Percentiles rank a stretch among this genome's conserved stretches.
Evolutionary conservation across 2,329 filamentous ascomycete species (phyloP).

Genomic region (Mollisia scopiformis): DNA sequence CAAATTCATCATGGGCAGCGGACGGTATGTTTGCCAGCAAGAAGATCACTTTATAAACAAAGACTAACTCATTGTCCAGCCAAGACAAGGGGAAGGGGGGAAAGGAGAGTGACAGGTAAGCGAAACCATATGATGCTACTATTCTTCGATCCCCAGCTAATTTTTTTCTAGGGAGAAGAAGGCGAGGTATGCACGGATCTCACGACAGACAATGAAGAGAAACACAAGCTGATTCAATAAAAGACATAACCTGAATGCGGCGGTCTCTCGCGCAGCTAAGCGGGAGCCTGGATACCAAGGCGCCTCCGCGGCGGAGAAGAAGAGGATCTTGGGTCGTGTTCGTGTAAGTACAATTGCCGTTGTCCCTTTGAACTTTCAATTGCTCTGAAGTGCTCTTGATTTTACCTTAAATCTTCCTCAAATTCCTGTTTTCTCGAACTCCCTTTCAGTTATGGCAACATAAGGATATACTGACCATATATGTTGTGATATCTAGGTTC

Average conservation of each 20-base stretch:
- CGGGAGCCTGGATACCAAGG: not conserved
- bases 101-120: not conserved
- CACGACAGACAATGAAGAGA: not conserved
- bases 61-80: not conserved
- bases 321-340: not conserved
- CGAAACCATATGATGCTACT: not conserved
- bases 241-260: not conserved
- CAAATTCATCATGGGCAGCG: not conserved
- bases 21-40: not conserved
- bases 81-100: not conserved
- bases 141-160: not conserved
- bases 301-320: not conserved
- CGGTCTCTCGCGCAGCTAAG: not conserved
- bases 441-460: no score
- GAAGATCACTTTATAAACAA: not conserved
- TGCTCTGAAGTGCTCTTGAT: no score
- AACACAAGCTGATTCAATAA: not conserved
- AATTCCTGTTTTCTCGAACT: no score
- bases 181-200: not conserved
- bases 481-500: no score
- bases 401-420: no score
- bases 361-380: no score
- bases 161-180: not conserved
- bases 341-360: not conserved
- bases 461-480: no score